Evolutionary conservation across 2,329 filamentous ascomycete genomes (phyloP), one percentile per base, ranked within the genome.

Genomic region (Thielaviopsis punctulata): DNA sequence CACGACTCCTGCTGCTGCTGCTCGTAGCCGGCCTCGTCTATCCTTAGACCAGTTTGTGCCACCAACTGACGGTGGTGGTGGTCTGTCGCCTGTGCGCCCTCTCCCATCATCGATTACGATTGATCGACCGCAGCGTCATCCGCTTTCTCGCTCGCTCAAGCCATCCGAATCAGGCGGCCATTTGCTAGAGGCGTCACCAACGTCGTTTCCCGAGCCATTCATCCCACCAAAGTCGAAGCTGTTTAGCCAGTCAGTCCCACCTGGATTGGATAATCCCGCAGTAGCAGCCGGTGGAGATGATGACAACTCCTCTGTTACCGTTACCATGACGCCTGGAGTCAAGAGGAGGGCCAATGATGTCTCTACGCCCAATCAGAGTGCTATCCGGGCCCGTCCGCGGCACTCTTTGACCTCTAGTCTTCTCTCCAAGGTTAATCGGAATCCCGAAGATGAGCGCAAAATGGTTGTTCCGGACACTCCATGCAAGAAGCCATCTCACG

Each of bases 321-420:
- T 69, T 6, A 69, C 64, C 53, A 68, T 71, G 50, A 55, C 64
- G n/a, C 65, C 64, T 12, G 47, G 51, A n/a, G 45, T 22, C 41
- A 46, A 52, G 9, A 55, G 7, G 41, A 49, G 23, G n/a, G 45
- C 43, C 2, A 21, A 27, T 2, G 47, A 48, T 36, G 19, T 55
- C 25, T 41, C 51, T 24, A 52, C 54, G 19, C 51, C 51, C 21
- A 46, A 48, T n/a, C 51, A 53, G 25, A 55, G 47, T 45, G 47
- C 52, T 21, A 21, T 55, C 27, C 54, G 49, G 8, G 41, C 52
- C 3, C 46, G 47, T 25, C 45, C 52, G 13, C 51, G 55, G 8
- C 46, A 52, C n/a, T 95, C 95, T 66, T 88, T 87, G 72, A 96
- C 92, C 1, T 96, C 92, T 0, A 89, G 90, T 1, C 71, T 98